These are phyloP conservation scores for Cucurbita maxima DNA, from an alignment of 306 rosid genomes.

Conservation along the genomic window DNA sequence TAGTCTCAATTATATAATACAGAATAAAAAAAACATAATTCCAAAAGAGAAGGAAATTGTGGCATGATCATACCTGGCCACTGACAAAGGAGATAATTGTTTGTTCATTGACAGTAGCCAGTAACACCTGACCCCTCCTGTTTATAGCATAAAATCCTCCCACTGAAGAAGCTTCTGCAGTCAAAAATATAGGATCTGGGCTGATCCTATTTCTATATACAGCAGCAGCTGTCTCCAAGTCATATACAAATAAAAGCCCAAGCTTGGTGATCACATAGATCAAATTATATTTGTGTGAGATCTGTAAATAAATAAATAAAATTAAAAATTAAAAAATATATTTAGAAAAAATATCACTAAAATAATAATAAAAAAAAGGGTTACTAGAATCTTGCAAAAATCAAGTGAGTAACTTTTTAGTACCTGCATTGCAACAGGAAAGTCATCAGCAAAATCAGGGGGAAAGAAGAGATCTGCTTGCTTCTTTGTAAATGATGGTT, in stretches of 20 bases:
- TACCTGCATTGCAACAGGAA: constrained; percentile 99
- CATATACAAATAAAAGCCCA: constrained; percentile 94
- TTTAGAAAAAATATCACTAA: not conserved
- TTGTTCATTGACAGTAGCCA: constrained; percentile 96
- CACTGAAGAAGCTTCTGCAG: constrained; percentile 78
- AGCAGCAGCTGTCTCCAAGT: constrained; percentile 95
- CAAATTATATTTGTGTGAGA: constrained; percentile 87
- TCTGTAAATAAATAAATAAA: constrained; percentile 29
- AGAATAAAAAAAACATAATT: not conserved
- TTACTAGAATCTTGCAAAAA: not conserved
- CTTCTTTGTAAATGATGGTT: constrained; percentile 89
- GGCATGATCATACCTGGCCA: constrained; percentile 52
- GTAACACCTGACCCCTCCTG: constrained; percentile 92
- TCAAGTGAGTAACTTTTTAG: constrained; percentile 9
- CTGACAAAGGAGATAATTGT: constrained; percentile 90
- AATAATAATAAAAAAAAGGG: not conserved
- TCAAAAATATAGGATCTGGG: constrained; percentile 97
- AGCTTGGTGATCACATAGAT: constrained; percentile 97
- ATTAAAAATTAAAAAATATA: not conserved
- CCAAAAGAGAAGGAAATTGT: not conserved
- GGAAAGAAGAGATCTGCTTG: constrained; percentile 99
- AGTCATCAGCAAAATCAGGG: constrained; percentile 96
- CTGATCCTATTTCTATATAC: constrained; percentile 97
- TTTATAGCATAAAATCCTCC: constrained; percentile 95
- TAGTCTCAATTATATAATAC: not conserved